Evolutionary conservation across 2,329 filamentous ascomycete species (phyloP).

Genomic region (Botryotinia calthae): DNA sequence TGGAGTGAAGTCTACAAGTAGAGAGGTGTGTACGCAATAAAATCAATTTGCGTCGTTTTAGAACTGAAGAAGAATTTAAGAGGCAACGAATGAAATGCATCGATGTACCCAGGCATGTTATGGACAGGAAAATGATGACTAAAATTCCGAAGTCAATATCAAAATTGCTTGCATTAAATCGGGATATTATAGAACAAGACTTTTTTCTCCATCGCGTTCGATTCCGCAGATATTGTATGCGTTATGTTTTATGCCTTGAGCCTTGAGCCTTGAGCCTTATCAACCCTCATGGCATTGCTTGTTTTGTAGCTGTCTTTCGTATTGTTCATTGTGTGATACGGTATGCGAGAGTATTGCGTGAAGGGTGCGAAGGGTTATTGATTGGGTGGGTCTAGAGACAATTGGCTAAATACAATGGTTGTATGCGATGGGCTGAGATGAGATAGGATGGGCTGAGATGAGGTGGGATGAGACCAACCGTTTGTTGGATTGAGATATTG

Average conservation of each 20-base stretch:
- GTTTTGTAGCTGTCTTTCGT: not conserved
- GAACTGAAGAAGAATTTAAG: not conserved
- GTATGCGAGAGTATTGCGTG: not conserved
- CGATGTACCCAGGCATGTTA: too few species aligned
- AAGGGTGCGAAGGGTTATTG: not conserved
- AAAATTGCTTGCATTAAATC: not conserved
- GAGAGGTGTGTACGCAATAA: not conserved
- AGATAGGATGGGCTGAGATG: not conserved
- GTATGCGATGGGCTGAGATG: too few species aligned
- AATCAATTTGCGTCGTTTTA: not conserved
- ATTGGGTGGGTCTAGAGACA: not conserved
- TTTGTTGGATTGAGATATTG: not conserved
- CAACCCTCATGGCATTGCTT: constrained; percentile 1
- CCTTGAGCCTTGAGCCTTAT: not conserved
- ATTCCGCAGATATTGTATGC: too few species aligned
- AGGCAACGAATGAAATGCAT: not conserved
- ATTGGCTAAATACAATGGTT: not conserved
- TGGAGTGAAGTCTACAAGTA: not conserved
- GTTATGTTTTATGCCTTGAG: not conserved
- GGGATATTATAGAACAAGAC: not conserved
- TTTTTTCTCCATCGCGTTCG: not conserved
- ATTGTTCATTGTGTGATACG: not conserved
- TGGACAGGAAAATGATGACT: not conserved
- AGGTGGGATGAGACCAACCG: not conserved
- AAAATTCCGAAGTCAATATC: not conserved